phyloP scores from a whole-genome alignment of 2,329 filamentous ascomycete genomes.

The Podosphaera xanthii region DNA sequence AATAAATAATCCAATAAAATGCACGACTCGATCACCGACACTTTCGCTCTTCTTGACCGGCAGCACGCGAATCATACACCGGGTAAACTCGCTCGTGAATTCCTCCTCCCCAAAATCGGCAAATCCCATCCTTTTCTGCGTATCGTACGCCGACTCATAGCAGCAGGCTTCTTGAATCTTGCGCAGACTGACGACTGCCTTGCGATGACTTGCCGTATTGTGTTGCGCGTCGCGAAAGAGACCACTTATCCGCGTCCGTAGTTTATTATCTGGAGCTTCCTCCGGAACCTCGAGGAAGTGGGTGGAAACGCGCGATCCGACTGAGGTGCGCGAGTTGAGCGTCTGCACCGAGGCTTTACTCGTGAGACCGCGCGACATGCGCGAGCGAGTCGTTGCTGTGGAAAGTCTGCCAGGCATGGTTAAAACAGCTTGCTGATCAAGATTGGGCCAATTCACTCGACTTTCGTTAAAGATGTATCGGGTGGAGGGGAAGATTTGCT shows the following conservation, averaged over 20 bases:
- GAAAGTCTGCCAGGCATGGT: constrained; percentile 25
- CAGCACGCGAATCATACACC: constrained; percentile 64
- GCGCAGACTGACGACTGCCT: constrained; percentile 65
- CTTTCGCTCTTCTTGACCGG: constrained; percentile 78
- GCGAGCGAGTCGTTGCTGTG: constrained; percentile 17
- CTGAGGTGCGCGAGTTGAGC: constrained; percentile 20
- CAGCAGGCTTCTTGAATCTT: constrained; percentile 79
- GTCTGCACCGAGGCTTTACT: constrained; percentile 21
- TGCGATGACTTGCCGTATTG: constrained; percentile 73
- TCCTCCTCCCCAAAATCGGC: constrained; percentile 62
- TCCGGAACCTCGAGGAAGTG: constrained; percentile 32
- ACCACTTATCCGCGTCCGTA: constrained; percentile 51
- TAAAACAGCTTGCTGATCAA: background rate
- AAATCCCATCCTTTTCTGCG: constrained; percentile 27
- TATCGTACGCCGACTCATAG: constrained; percentile 33
- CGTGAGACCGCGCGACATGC: constrained; percentile 17
- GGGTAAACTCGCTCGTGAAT: constrained; percentile 67
- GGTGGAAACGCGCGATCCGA: constrained; percentile 18
- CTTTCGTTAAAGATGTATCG: too few relatives aligned
- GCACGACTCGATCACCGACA: constrained; percentile 64
- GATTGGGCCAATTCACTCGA: too few relatives aligned
- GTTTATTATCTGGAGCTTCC: constrained; percentile 44
- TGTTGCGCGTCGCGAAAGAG: constrained; percentile 68
- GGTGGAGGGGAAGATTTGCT: too few relatives aligned
- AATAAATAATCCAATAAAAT: constrained; percentile 75